Base-by-base conservation (phyloP, 2,329 filamentous ascomycete species). In the Teratosphaeria epicoccoides region DNA sequence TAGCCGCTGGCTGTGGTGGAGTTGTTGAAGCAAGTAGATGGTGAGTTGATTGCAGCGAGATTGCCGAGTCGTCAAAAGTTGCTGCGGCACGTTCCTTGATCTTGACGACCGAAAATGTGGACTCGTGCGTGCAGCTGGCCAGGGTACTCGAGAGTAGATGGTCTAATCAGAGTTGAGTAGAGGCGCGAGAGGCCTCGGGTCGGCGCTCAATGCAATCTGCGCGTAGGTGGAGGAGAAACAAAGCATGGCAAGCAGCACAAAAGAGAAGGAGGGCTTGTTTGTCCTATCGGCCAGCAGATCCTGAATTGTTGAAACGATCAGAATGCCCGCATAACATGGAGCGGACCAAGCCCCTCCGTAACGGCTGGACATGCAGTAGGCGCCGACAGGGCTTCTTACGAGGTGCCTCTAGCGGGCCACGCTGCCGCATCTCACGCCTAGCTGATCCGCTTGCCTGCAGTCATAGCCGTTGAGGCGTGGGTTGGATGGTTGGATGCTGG, bases 291-390 rank as follows among this genome's bases (percentile, higher is more conserved):
- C 56, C 53, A 59, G 44, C 51, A 51, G 54, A 57, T 57, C 57
- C 54, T 57, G 53, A 56, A 53, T 55, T 55, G 49, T 54, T 56
- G 55, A 57, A 58, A 54, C 59, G 55, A 60, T 58, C 55, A 48
- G 53, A 51, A 56, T 49, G 51, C 49, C 53, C 57, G 57, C 23
- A 56, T 52, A 57, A 43, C 10, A 47, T 28, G 43, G 49, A 52
- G 59, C 57, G 55, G 58, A 55, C 59, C 52, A 55, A 53, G 56
- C 58, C 47, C 59, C 57, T 62, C 59, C 55, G 49, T 55, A 61
- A 62, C 57, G 61, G 61, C 61, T 63, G 64, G 60, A 63, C 56
- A 62, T 58, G 58, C 61, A 59, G 58, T 58, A 60, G 60, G 55
- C 54, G 57, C 57, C 59, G 57, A 61, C 52, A 55, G 57, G 55